Evolutionary conservation across 495 filamentous ascomycete genomes (phyloP).

Genomic region (Xylaria curta): DNA sequence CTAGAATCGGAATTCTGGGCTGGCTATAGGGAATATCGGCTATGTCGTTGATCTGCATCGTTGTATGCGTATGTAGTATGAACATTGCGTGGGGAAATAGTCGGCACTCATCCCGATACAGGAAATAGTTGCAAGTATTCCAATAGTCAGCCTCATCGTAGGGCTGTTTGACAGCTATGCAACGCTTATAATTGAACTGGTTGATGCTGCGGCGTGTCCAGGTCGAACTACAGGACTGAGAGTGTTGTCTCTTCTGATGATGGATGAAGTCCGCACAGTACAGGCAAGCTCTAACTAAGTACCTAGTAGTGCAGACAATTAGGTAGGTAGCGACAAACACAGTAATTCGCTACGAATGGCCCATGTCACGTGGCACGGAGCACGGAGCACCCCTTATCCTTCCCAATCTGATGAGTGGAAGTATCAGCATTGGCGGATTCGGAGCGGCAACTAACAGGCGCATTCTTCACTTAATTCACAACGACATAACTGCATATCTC

Average conservation of each 20-base stretch:
- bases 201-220: not conserved
- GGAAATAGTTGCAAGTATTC: not conserved
- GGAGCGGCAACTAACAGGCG: constrained; percentile 10
- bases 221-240: not conserved
- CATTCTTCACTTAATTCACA: constrained; percentile 16
- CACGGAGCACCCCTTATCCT: constrained; percentile 17
- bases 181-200: not conserved
- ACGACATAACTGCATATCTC: not conserved
- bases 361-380: constrained; percentile 21
- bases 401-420: constrained; percentile 20
- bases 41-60: not conserved
- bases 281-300: not conserved
- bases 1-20: not conserved
- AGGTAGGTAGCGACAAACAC: not conserved
- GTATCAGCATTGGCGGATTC: constrained; percentile 14
- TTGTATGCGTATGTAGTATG: constrained; percentile 1
- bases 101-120: not conserved
- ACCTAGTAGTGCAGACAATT: no score
- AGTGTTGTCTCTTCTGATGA: not conserved
- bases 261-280: not conserved
- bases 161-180: not conserved
- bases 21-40: not conserved
- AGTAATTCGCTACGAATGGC: not conserved
- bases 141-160: not conserved
- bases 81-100: not conserved